A percentile compares a stretch with the other conserved stretches of the same genome.
phyloP scores from a whole-genome alignment of 1,139 yeast species.

The Geotrichum europaeum region DNA sequence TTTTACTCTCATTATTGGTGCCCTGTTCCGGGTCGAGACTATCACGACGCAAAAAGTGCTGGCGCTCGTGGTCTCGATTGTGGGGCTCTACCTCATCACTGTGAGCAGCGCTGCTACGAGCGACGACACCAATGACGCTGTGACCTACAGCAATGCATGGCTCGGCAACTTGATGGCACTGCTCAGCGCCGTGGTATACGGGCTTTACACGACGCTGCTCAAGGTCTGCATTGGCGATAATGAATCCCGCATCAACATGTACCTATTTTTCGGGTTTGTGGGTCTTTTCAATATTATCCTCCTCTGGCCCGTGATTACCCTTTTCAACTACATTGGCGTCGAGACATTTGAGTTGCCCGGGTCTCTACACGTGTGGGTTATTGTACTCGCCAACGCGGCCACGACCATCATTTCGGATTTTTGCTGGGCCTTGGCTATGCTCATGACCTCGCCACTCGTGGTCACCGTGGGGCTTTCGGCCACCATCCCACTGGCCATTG shows the following conservation, averaged over 20 bases:
- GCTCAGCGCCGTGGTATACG: slow-evolving; percentile 78
- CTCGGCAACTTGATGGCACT: slow-evolving; percentile 78
- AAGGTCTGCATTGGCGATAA: slow-evolving; percentile 59
- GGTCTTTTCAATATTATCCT: slow-evolving; percentile 71
- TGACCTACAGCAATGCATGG: slow-evolving; percentile 42
- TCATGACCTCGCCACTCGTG: slow-evolving; percentile 85
- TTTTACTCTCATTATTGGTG: slow-evolving; percentile 83
- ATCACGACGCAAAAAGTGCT: slow-evolving; percentile 58
- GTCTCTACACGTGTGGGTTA: slow-evolving; percentile 44
- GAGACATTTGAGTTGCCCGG: slow-evolving; percentile 72
- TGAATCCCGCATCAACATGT: slow-evolving; percentile 74
- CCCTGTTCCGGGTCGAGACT: slow-evolving; percentile 60
- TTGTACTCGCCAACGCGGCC: slow-evolving; percentile 59
- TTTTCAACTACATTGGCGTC: slow-evolving; percentile 55
- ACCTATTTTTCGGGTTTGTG: slow-evolving; percentile 87
- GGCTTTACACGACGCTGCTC: slow-evolving; percentile 81
- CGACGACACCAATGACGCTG: slow-evolving; percentile 22
- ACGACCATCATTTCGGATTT: slow-evolving; percentile 84
- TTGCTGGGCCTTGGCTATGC: slow-evolving; percentile 93
- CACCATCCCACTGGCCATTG: slow-evolving; percentile 90
- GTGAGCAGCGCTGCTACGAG: slow-evolving; percentile 23
- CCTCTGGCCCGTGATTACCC: slow-evolving; percentile 76
- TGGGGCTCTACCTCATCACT: slow-evolving; percentile 56
- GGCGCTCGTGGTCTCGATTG: slow-evolving; percentile 64
- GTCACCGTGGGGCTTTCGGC: slow-evolving; percentile 92